Percentiles rank a stretch among this genome's conserved stretches.
Conservation (phyloP, 805 yeast species). For the Cyberlindnera euphorbiae region DNA sequence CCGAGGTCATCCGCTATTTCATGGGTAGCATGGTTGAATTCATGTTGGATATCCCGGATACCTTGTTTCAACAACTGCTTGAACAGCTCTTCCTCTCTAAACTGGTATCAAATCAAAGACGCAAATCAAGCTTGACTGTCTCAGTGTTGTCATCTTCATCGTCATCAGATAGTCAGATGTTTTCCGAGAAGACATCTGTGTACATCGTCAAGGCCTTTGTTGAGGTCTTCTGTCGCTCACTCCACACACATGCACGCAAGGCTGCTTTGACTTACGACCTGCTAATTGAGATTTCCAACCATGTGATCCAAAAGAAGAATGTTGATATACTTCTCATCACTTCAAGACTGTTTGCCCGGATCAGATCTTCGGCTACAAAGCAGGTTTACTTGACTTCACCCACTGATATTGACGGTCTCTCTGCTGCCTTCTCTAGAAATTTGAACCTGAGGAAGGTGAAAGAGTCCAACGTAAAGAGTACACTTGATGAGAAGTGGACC, state of each 20-base stretch:
- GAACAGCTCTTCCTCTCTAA: slow-evolving; percentile 25
- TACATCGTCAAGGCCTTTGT: slow-evolving; percentile 23
- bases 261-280: slow-evolving; percentile 24
- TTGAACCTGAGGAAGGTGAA: slow-evolving; percentile 24
- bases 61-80: slow-evolving; percentile 19
- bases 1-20: slow-evolving; percentile 29
- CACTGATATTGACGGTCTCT: slow-evolving; percentile 59
- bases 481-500: slow-evolving; percentile 41
- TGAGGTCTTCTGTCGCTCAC: slow-evolving; percentile 24
- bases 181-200: slow-evolving; percentile 14
- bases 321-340: slow-evolving; percentile 40
- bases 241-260: slow-evolving; percentile 24
- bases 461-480: slow-evolving; percentile 15
- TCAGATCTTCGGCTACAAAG: slow-evolving; percentile 44
- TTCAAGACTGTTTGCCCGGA: slow-evolving; percentile 48
- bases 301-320: slow-evolving; percentile 32
- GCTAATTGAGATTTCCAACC: slow-evolving; percentile 30
- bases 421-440: slow-evolving; percentile 54
- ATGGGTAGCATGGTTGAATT: slow-evolving; percentile 27
- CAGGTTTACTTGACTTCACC: slow-evolving; percentile 48
- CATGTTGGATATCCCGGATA: slow-evolving; percentile 5
- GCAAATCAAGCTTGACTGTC: slow-evolving; percentile 27
- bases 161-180: neutral
- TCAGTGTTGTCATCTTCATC: slow-evolving; percentile 7
- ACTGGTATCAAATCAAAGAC: slow-evolving; percentile 6